Base-by-base conservation (phyloP, 1,284 basidiomycete genomes). In the Trichosporon sp. region DNA sequence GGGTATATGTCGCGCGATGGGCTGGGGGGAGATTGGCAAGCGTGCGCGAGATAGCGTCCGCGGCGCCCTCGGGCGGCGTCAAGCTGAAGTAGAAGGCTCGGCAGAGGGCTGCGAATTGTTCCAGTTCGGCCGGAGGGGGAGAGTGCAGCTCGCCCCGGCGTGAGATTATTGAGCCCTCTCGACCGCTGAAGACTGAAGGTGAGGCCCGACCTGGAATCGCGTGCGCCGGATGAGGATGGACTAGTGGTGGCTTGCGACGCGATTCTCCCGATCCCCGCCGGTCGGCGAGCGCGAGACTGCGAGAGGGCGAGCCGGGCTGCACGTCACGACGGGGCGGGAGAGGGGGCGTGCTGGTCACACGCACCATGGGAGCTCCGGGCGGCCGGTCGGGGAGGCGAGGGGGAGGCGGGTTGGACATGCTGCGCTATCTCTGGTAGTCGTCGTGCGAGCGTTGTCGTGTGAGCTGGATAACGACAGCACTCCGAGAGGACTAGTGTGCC, bases 61-160 rank as follows among this genome's bases (percentile, higher is more conserved):
- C 65, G 0, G 74, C 73, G 13, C 69, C 72, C 13, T 65, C 62
- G 16, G 71, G 73, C 7, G 74, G 73, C 1, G 65, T 54, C 1
- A 65, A 44, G 4, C 72, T 69, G 59, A 75, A 75, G 60, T 75
- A 79, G 67, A 78, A 74, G 14, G 69, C 62, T 5, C 73, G 68
- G 57, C 77, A 79, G 61, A 75, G 76, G 60, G 75, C 73, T 1
- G 74, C 74, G 52, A 79, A 79, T 8, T 71, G 68, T 27, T 71
- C 68, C 0, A 79, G 67, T 25, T 74, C 70, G 73, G 76, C 61
- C 10, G n/a, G 16, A 7, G n/a, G 49, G 31, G 36, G 31, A 3
- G 19, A 61, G 31, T 60, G 34, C 7, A 56, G n/a, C 32, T 36
- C 56, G n/a, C 56, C 56, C 9, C 21, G 56, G n/a, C 32, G 21